Evolutionary conservation across 148 eudicot genomes (phyloP).

Genomic region (Mesembryanthemum crystallinum): DNA sequence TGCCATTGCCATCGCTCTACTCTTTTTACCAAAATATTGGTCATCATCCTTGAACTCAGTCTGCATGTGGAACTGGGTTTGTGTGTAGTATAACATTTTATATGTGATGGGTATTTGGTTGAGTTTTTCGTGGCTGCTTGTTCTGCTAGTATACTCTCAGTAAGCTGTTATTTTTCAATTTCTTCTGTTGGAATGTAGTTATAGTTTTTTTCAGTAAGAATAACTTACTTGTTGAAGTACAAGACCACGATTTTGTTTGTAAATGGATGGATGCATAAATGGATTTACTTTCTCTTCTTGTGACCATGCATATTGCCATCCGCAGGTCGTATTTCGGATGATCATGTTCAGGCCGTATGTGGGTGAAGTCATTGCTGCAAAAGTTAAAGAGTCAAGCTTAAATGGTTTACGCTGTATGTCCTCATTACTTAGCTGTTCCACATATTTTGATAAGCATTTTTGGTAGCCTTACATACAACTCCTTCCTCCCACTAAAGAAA

Average conservation of each 20-base stretch:
- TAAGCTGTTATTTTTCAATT: neutral
- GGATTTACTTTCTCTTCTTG: neutral
- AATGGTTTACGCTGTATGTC: slow-evolving; percentile 70
- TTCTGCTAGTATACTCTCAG: neutral
- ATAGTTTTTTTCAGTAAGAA: neutral
- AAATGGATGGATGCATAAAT: slow-evolving; percentile 4
- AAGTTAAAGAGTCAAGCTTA: slow-evolving; percentile 51
- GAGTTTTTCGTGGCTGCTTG: neutral
- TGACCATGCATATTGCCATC: neutral
- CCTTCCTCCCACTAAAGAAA: no score
- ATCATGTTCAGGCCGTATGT: slow-evolving; percentile 77
- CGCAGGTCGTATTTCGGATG: slow-evolving; percentile 69
- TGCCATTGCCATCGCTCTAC: no score
- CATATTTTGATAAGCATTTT: neutral
- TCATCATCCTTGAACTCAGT: neutral
- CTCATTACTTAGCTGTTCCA: neutral
- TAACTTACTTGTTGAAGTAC: neutral
- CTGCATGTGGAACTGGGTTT: no score
- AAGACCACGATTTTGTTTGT: neutral
- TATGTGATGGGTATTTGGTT: neutral
- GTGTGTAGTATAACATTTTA: no score
- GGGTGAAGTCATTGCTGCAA: slow-evolving; percentile 73
- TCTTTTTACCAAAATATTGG: no score
- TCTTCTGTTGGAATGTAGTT: neutral
- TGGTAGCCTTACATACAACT: neutral